phyloP scores from a whole-genome alignment of 2,329 filamentous ascomycete species.

The Fusarium pseudocircinatum region DNA sequence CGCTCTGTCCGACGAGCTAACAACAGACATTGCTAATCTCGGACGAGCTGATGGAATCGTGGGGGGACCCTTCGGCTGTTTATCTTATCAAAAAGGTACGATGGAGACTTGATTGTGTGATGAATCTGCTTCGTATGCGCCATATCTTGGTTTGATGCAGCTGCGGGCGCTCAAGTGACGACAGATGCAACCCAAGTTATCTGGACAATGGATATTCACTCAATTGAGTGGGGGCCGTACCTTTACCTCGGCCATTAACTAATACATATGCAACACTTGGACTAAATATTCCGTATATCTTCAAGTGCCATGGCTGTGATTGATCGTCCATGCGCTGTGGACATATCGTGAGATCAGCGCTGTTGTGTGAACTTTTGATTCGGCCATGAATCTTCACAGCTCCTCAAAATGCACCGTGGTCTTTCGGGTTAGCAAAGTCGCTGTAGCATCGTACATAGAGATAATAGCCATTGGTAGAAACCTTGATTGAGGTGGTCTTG shows the following conservation, averaged over 20 bases:
- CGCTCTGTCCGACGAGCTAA: conserved; percentile 29
- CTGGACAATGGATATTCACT: conserved; percentile 5
- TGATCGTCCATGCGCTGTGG: conserved; percentile 13
- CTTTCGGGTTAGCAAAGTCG: conserved; percentile 1
- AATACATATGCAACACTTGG: not conserved
- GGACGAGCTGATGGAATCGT: conserved; percentile 33
- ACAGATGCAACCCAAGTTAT: conserved; percentile 20
- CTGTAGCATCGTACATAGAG: not conserved
- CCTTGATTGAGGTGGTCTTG: conserved; percentile 20
- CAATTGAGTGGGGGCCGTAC: conserved; percentile 11
- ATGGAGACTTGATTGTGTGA: conserved; percentile 2
- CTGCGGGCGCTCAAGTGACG: conserved; percentile 38
- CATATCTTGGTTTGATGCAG: conserved; percentile 30
- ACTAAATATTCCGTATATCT: not conserved
- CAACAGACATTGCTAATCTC: conserved; percentile 21
- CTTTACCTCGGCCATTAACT: not conserved
- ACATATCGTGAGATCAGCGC: conserved; percentile 26
- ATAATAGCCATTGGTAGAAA: conserved; percentile 8
- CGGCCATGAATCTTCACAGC: not conserved
- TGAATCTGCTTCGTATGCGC: conserved; percentile 15
- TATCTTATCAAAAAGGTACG: conserved; percentile 31
- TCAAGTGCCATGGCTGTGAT: not conserved
- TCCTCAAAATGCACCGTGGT: not conserved
- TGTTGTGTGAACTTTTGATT: conserved; percentile 24
- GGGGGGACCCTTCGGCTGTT: conserved; percentile 35